Evolutionary conservation across 2,329 filamentous ascomycete species (phyloP).

Genomic region (Aspergillus alliaceus): DNA sequence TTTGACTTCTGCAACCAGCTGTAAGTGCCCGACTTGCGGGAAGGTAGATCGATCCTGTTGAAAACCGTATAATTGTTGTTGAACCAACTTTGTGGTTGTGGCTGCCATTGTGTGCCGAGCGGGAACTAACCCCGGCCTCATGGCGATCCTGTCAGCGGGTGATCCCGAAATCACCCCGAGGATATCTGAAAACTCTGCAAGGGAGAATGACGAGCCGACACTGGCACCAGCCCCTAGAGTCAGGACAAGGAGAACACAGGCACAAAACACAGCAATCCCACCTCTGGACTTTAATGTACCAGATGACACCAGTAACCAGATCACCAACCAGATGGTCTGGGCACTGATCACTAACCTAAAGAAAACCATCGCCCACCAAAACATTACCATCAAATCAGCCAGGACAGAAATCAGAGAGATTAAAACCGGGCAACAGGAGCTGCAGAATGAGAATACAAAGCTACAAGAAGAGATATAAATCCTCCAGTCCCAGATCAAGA

Average conservation of each 20-base stretch:
- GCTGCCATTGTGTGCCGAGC: constrained; percentile 8
- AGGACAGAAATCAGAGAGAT: background rate
- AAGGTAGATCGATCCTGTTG: too few relatives aligned
- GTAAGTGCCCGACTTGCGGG: too few relatives aligned
- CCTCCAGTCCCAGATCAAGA: background rate
- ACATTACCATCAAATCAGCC: background rate
- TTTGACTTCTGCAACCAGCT: too few relatives aligned
- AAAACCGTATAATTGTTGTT: too few relatives aligned
- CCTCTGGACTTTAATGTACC: too few relatives aligned
- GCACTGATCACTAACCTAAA: background rate
- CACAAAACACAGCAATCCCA: background rate
- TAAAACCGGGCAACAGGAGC: background rate
- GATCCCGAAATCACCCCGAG: background rate
- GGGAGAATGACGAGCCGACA: background rate
- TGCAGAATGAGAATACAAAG: background rate
- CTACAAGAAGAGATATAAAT: background rate
- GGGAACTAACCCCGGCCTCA: constrained; percentile 7
- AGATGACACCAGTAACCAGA: background rate
- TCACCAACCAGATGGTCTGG: background rate
- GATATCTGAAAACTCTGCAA: background rate
- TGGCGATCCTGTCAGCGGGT: constrained; percentile 6
- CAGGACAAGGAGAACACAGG: background rate
- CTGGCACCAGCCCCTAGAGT: background rate
- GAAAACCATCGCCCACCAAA: background rate
- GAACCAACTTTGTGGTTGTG: too few relatives aligned